These are phyloP conservation scores for Phyllosticta ampelicida DNA, from an alignment of 2,329 filamentous ascomycete species.

Conservation along the genomic window DNA sequence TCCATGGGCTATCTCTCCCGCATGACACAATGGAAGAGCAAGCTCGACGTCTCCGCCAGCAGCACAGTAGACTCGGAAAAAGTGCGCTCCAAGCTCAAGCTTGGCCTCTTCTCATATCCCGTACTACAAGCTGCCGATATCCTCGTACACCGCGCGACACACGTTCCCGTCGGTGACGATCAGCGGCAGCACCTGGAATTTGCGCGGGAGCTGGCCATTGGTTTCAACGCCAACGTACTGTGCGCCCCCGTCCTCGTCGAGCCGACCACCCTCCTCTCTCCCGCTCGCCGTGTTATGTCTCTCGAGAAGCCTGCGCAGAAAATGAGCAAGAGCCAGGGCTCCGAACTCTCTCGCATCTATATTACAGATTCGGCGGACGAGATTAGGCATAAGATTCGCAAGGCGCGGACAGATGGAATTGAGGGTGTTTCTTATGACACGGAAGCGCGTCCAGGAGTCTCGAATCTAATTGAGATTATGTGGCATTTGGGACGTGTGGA, in stretches of 20 bases:
- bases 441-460: constrained; percentile 60
- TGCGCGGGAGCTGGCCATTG: constrained; percentile 70
- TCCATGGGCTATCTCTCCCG: constrained; percentile 87
- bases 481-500: constrained; percentile 49
- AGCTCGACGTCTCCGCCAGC: constrained; percentile 39
- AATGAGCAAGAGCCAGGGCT: constrained; percentile 84
- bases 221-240: constrained; percentile 67
- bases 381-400: constrained; percentile 59
- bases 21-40: constrained; percentile 99
- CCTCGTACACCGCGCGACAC: constrained; percentile 75
- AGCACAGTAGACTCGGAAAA: constrained; percentile 45
- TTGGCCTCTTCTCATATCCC: constrained; percentile 91
- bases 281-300: constrained; percentile 81
- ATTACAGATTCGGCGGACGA: constrained; percentile 59
- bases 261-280: constrained; percentile 35
- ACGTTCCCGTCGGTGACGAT: constrained; percentile 95
- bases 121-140: constrained; percentile 94
- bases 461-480: constrained; percentile 77
- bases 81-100: constrained; percentile 57
- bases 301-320: constrained; percentile 66
- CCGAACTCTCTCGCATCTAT: constrained; percentile 65
- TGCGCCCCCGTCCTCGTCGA: constrained; percentile 62
- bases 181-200: constrained; percentile 93
- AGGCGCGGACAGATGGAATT: constrained; percentile 66
- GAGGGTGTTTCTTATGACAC: constrained; percentile 63